Evolutionary conservation across 306 rosid genomes (phyloP), one percentile per base, ranked within the genome.

Genomic region (Lathyrus oleraceus): DNA sequence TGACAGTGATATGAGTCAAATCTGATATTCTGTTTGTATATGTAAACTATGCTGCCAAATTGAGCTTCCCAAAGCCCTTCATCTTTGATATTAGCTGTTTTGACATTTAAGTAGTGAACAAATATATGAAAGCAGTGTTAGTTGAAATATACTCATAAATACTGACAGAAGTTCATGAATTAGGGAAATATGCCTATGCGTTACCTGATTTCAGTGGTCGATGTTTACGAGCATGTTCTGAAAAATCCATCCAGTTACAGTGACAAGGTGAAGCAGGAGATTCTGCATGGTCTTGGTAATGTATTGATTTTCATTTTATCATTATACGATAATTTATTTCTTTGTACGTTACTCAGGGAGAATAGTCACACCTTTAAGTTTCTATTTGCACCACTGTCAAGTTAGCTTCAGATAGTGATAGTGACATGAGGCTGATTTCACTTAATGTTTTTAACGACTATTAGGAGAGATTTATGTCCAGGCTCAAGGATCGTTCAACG

Each of bases 261-360:
- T 79, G 78, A 82, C 84, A 90, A 93, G 85, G 91, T 93, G 87
- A 88, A 82, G 87, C 97, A 88, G 88, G 97, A 90, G 89, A 87
- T 93, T 83, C 65, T 93, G 83, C 96, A 88, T 20, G 86, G 89
- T 78, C 94, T 93, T 57, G 98, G 98, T 93, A 93, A 93, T 88
- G 70, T 61, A 51, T 68, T 84, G 49, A 42, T 73, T 77, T 59
- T 44, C 61, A 56, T 72, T 62, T 58, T 49, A 13, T 69, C 35
- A n/a, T 23, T 20, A 4, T 30, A 38, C 39, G 58, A 39, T 20
- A 39, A 53, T 77, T 25, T 56, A 42, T 43, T 49, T 63, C 32
- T 62, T 8, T 67, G 20, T 47, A 43, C 36, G 8, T 25, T 54
- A 65, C 48, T 47, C 59, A 40, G 56, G 69, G 65, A 56, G 44